Conservation (phyloP, 2,329 filamentous ascomycete species). For the Colletotrichum euphorbiae region DNA sequence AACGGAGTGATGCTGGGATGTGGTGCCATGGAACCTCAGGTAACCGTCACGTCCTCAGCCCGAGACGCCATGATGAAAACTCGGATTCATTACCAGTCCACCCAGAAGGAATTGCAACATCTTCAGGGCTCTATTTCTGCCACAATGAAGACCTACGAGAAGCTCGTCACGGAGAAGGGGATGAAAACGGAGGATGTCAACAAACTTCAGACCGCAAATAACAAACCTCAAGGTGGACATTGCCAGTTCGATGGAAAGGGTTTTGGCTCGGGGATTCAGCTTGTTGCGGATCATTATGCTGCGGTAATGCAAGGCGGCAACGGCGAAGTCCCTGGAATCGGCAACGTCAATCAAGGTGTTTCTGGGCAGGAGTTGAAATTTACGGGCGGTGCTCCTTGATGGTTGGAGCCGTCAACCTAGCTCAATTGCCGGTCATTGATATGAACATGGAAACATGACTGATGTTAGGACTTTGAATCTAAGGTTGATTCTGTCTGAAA, state of each 20-base stretch:
- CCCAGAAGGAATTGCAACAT: slow-evolving; percentile 60
- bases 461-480: no score
- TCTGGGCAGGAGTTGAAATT: slow-evolving; percentile 60
- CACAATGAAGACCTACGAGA: slow-evolving; percentile 62
- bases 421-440: no score
- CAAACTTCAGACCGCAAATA: slow-evolving; percentile 67
- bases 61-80: slow-evolving; percentile 57
- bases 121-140: slow-evolving; percentile 63
- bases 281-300: slow-evolving; percentile 63
- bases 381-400: slow-evolving; percentile 22
- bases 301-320: slow-evolving; percentile 64
- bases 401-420: no score
- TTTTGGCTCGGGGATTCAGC: slow-evolving; percentile 66
- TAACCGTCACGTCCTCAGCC: slow-evolving; percentile 56
- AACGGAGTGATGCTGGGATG: slow-evolving; percentile 67
- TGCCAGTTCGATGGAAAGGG: slow-evolving; percentile 67
- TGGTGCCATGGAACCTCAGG: slow-evolving; percentile 65
- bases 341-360: slow-evolving; percentile 60
- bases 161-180: slow-evolving; percentile 57
- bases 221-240: slow-evolving; percentile 65
- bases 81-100: slow-evolving; percentile 68
- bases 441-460: no score
- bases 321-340: slow-evolving; percentile 61
- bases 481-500: no score
- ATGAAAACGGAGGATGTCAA: slow-evolving; percentile 58